A percentile compares a stretch with the other conserved stretches of the same genome.
phyloP scores from a whole-genome alignment of 306 rosid species.

The Ammopiptanthus mongolicus region DNA sequence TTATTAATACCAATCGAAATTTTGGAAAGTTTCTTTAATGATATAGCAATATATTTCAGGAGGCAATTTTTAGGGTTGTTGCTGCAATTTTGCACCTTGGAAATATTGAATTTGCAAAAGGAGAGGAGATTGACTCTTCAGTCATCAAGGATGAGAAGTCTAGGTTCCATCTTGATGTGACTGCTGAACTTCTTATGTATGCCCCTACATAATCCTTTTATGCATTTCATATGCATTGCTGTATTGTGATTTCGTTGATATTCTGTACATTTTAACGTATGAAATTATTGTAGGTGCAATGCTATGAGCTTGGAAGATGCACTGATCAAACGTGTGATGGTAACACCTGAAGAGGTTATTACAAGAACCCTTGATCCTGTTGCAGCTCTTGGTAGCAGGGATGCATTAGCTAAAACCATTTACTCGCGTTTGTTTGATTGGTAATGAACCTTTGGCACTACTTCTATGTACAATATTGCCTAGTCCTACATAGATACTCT shows the following conservation, averaged over 20 bases:
- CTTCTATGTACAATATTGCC: constrained; percentile 17
- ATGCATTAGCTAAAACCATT: constrained; percentile 91
- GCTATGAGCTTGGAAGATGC: constrained; percentile 98
- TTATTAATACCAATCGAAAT: background rate
- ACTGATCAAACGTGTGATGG: constrained; percentile 95
- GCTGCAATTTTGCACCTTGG: constrained; percentile 99
- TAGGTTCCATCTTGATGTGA: constrained; percentile 81
- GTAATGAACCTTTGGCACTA: constrained; percentile 45
- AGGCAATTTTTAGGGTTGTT: constrained; percentile 88
- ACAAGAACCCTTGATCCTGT: constrained; percentile 99
- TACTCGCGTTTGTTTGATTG: constrained; percentile 98
- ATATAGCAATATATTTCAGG: constrained; percentile 52
- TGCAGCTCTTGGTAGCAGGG: constrained; percentile 93
- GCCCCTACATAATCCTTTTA: constrained; percentile 22
- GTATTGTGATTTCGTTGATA: constrained; percentile 5
- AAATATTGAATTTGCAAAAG: constrained; percentile 91
- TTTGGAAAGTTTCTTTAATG: constrained; percentile 13
- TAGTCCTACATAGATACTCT: constrained; percentile 6
- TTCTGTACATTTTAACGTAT: constrained; percentile 11
- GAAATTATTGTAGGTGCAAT: constrained; percentile 60
- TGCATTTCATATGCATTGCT: constrained; percentile 14
- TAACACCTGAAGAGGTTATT: constrained; percentile 96
- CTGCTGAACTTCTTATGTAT: constrained; percentile 91
- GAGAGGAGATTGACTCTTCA: constrained; percentile 93
- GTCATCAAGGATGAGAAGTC: constrained; percentile 89